These are phyloP conservation scores for Chamaenerion angustifolium DNA, from an alignment of 345 rosid species.

Conservation along the genomic window DNA sequence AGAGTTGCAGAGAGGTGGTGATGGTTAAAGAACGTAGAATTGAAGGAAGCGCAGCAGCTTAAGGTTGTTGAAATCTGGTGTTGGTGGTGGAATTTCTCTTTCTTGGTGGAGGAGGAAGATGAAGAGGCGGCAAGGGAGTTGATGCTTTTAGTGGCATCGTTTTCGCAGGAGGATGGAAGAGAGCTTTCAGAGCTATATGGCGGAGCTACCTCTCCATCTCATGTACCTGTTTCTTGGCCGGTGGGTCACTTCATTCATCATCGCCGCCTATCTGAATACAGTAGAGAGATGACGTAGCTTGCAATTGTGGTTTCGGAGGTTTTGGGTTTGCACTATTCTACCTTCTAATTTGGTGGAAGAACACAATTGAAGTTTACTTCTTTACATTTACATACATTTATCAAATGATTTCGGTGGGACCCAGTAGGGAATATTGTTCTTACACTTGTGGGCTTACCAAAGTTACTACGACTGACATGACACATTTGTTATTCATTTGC, in stretches of 20 bases:
- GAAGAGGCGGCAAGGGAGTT: neutral
- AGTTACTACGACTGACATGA: too few relatives aligned
- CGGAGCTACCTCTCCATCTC: neutral
- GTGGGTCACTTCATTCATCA: neutral
- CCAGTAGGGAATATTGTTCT: too few relatives aligned
- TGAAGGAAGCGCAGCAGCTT: conserved; percentile 4
- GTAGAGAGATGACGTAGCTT: conserved; percentile 21
- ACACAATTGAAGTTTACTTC: too few relatives aligned
- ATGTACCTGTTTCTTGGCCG: too few relatives aligned
- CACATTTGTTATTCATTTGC: too few relatives aligned
- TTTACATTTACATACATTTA: too few relatives aligned
- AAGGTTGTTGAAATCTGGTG: conserved; percentile 15
- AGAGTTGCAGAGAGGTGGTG: conserved; percentile 15
- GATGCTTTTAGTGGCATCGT: neutral
- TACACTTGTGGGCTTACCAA: too few relatives aligned
- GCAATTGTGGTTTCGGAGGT: conserved; percentile 18
- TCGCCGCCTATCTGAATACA: neutral
- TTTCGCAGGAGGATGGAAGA: conserved; percentile 28
- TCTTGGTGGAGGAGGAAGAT: neutral
- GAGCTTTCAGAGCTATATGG: conserved; percentile 31
- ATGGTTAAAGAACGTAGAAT: conserved; percentile 20
- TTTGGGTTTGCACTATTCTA: neutral
- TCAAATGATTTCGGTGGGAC: too few relatives aligned
- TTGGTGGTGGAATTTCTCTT: neutral
- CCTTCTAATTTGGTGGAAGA: too few relatives aligned